Evolutionary conservation across 495 filamentous ascomycete species (phyloP), one percentile per base, ranked within the genome.

Genomic region (Penicillium steckii): DNA sequence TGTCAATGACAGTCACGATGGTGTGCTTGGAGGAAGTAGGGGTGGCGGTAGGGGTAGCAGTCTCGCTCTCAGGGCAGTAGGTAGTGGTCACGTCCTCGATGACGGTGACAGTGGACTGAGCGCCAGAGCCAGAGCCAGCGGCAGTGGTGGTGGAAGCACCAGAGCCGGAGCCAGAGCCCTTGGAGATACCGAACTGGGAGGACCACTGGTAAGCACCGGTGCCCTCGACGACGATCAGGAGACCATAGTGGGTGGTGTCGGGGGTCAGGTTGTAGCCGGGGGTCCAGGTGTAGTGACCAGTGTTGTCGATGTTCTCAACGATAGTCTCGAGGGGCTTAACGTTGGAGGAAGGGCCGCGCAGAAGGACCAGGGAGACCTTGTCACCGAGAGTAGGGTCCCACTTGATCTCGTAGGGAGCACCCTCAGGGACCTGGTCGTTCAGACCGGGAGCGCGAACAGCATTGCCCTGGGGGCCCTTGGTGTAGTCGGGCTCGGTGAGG

Each of bases 191-290:
- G 70, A 87, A 89, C 63, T 88, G 86, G 35, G 80, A 82, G 21
- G 78, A 80, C 71, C 80, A 89, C 66, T 89, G 86, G 76, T 83
- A 89, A 57, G 76, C 62, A 59, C 84, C 82, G 51, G 74, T 81
- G 8, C 65, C 69, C 63, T 86, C 82, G 30, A 77, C 80, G 52
- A 88, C 84, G 55, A 89, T 65, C 57, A 86, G 75, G 50, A 88
- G 71, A 52, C 84, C 86, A 69, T 88, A 89, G 69, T 85, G 70
- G 56, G 75, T 77, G 46, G 56, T 57, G 43, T 80, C 77, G 44
- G 68, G 56, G 50, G 70, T 67, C 27, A 88, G 78, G 38, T 52
- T 52, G 38, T 73, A 62, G 29, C 68, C 46, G 23, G 80, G 81
- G 25, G 77, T 81, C 84, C 84, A 89, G 13, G 45, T 35, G 75